phyloP scores from a whole-genome alignment of 73 alveolate genomes.

The Stentor coeruleus region DNA sequence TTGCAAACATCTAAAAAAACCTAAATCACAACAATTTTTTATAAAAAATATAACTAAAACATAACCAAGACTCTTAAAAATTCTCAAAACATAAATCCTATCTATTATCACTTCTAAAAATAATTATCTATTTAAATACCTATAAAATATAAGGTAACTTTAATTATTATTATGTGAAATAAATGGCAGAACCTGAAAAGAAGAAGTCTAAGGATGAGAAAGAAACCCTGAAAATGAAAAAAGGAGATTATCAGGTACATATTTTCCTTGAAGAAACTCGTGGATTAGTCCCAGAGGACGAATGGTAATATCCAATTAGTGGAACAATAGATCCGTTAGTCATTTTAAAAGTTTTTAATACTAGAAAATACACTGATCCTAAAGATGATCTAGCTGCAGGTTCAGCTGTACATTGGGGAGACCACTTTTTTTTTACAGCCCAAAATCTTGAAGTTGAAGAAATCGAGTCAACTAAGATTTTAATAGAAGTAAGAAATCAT shows the following conservation, averaged over 20 bases:
- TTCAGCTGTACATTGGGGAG: slow-evolving; percentile 60
- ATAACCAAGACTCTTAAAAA: too few relatives aligned
- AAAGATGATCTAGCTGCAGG: slow-evolving; percentile 64
- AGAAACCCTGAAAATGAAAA: slow-evolving; percentile 19
- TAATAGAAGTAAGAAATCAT: slow-evolving; percentile 59
- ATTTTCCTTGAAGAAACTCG: slow-evolving; percentile 62
- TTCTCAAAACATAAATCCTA: too few relatives aligned
- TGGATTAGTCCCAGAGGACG: slow-evolving; percentile 43
- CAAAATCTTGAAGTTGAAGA: slow-evolving; percentile 29
- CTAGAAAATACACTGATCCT: slow-evolving; percentile 59
- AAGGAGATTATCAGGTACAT: slow-evolving; percentile 44
- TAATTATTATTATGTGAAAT: too few relatives aligned
- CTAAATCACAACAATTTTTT: too few relatives aligned
- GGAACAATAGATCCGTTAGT: slow-evolving; percentile 82
- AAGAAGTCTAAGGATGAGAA: not conserved
- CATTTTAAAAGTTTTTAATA: slow-evolving; percentile 40
- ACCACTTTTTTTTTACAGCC: slow-evolving; percentile 73
- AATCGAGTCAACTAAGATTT: slow-evolving; percentile 50
- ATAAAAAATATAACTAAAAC: too few relatives aligned
- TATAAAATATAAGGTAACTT: too few relatives aligned
- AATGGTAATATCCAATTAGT: slow-evolving; percentile 16
- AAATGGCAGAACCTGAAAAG: slow-evolving; percentile 11
- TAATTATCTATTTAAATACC: too few relatives aligned
- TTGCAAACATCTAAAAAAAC: too few relatives aligned
- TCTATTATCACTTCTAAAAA: too few relatives aligned